phyloP scores from a whole-genome alignment of 2,329 filamentous ascomycete species.

The Sarocladium strictum region DNA sequence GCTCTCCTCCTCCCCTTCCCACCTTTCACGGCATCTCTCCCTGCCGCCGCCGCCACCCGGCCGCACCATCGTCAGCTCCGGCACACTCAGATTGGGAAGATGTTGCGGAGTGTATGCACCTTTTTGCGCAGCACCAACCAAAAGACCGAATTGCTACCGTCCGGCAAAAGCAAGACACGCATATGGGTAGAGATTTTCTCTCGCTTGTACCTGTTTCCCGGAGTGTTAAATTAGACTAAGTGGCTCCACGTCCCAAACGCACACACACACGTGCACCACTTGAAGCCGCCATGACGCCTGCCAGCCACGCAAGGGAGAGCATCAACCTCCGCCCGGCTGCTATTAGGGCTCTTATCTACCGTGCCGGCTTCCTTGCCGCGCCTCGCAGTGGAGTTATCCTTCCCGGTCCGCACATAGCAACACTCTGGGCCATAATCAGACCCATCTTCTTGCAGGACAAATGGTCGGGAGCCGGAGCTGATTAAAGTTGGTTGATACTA shows the following conservation, averaged over 20 bases:
- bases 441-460: too few relatives aligned
- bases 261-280: neutral
- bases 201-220: neutral
- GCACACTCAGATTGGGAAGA: neutral
- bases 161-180: constrained; percentile 5
- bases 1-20: too few relatives aligned
- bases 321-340: neutral
- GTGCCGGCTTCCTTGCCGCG: too few relatives aligned
- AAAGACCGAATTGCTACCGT: neutral
- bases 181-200: neutral
- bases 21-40: neutral
- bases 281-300: neutral
- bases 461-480: too few relatives aligned
- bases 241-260: neutral
- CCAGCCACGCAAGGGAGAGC: neutral
- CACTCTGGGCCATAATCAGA: too few relatives aligned
- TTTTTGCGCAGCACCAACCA: neutral
- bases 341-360: neutral
- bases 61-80: neutral
- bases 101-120: neutral
- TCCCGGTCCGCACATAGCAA: too few relatives aligned
- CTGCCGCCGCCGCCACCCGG: neutral
- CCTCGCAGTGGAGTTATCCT: too few relatives aligned
- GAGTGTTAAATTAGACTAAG: neutral
- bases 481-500: neutral